Evolutionary conservation across 345 rosid species (phyloP).

Genomic region (Arabidopsis arenosa): DNA sequence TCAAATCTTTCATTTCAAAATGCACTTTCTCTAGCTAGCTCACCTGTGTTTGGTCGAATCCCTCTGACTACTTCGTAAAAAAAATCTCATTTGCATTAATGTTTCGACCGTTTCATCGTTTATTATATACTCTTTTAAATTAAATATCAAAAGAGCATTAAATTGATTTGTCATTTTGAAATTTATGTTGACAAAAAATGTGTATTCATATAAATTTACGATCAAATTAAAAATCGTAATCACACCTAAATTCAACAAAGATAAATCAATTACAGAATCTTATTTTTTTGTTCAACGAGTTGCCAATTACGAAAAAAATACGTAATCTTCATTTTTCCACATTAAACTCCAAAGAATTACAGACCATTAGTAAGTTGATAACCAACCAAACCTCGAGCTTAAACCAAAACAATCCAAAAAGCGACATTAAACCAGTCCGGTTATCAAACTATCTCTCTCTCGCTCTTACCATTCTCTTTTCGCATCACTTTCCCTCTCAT

Average conservation of each 20-base stretch:
- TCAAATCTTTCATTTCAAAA: background rate
- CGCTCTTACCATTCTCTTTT: constrained; percentile 28
- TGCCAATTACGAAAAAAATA: background rate
- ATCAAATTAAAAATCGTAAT: background rate
- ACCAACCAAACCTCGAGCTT: background rate
- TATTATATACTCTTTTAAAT: background rate
- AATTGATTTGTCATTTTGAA: background rate
- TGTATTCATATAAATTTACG: background rate
- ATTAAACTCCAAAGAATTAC: too few relatives aligned
- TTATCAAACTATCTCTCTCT: constrained; percentile 7
- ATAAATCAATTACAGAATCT: too few relatives aligned
- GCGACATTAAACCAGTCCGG: constrained; percentile 20
- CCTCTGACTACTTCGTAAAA: constrained; percentile 22
- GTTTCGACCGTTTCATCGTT: constrained; percentile 23
- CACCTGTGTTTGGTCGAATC: constrained; percentile 30
- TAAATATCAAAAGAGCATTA: background rate
- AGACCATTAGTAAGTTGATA: too few relatives aligned
- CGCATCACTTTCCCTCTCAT: constrained; percentile 51
- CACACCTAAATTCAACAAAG: background rate
- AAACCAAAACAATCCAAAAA: constrained; percentile 20
- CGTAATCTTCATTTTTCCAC: background rate
- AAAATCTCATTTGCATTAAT: constrained; percentile 30
- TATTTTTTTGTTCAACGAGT: too few relatives aligned
- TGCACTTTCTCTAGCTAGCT: constrained; percentile 18
- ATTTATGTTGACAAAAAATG: too few relatives aligned